Conservation (phyloP, 108 stramenopile genomes). For the Cyclostephanos invisitatus region DNA sequence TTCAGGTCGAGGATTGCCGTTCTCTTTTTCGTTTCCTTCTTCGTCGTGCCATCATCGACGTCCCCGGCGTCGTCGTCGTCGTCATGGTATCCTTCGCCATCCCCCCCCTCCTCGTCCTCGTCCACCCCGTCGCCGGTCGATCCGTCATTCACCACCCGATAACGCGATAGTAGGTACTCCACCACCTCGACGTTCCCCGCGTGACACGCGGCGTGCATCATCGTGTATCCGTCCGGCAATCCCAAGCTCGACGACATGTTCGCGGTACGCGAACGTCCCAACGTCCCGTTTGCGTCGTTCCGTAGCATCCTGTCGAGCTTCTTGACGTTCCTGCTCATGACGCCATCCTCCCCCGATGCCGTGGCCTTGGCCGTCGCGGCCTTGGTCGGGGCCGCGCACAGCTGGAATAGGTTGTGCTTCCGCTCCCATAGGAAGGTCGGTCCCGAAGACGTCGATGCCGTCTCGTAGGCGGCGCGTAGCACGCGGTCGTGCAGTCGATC, state of each 20-base stretch:
- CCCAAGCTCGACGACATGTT: constrained; percentile 45
- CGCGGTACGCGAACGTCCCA: constrained; percentile 46
- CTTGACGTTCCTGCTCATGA: constrained; percentile 49
- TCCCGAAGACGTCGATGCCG: constrained; percentile 11
- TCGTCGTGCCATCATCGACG: neutral
- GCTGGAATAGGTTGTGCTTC: constrained; percentile 13
- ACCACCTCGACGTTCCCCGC: constrained; percentile 47
- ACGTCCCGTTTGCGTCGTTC: constrained; percentile 31
- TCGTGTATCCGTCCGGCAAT: constrained; percentile 78
- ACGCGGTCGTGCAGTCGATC: constrained; percentile 11
- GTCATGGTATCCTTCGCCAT: neutral
- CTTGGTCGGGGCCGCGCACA: constrained; percentile 19
- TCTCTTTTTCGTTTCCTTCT: neutral
- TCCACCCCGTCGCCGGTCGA: neutral
- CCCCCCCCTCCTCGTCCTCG: neutral
- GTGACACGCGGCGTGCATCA: constrained; percentile 65
- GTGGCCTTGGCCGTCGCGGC: neutral
- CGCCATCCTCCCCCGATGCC: neutral
- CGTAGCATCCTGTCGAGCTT: constrained; percentile 39
- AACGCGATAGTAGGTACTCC: constrained; percentile 24
- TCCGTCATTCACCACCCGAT: neutral
- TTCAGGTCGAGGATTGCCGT: constrained; percentile 38
- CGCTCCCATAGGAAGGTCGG: constrained; percentile 28
- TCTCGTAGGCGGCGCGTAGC: constrained; percentile 15
- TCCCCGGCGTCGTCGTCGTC: constrained; percentile 1